A percentile compares a stretch with the other conserved stretches of the same genome.
Evolutionary conservation across 331 rosid species (phyloP).

Genomic region (Quercus phellos): DNA sequence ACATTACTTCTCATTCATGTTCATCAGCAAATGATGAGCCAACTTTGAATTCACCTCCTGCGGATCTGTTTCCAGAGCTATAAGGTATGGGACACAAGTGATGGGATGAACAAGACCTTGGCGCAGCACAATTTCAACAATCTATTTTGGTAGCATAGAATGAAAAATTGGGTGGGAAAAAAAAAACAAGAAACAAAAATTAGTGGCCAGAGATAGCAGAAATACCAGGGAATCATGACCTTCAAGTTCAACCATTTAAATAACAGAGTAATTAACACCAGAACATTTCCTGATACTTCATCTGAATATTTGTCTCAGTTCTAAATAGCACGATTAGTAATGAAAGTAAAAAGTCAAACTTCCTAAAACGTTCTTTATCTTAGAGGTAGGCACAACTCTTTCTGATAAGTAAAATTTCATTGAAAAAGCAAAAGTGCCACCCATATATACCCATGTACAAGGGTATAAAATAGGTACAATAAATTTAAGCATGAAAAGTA

Average conservation of each 20-base stretch:
- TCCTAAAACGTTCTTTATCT: background rate
- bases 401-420: no score
- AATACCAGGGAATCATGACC: background rate
- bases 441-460: no score
- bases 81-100: constrained; percentile 92
- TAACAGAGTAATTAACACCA: background rate
- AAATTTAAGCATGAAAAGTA: no score
- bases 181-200: background rate
- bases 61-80: constrained; percentile 97
- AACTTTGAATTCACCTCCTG: constrained; percentile 71
- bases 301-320: background rate
- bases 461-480: no score
- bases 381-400: background rate
- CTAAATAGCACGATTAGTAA: background rate
- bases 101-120: constrained; percentile 99
- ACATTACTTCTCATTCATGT: constrained; percentile 92
- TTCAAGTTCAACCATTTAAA: background rate
- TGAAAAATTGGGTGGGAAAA: background rate
- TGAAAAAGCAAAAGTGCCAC: no score
- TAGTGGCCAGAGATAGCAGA: background rate
- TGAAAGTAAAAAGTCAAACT: background rate
- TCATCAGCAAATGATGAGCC: constrained; percentile 95
- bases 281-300: background rate
- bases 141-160: constrained; percentile 44
- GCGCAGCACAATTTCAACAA: constrained; percentile 91